These are phyloP conservation scores for Barnettozyma californica DNA, from an alignment of 805 yeast genomes.

Conservation along the genomic window DNA sequence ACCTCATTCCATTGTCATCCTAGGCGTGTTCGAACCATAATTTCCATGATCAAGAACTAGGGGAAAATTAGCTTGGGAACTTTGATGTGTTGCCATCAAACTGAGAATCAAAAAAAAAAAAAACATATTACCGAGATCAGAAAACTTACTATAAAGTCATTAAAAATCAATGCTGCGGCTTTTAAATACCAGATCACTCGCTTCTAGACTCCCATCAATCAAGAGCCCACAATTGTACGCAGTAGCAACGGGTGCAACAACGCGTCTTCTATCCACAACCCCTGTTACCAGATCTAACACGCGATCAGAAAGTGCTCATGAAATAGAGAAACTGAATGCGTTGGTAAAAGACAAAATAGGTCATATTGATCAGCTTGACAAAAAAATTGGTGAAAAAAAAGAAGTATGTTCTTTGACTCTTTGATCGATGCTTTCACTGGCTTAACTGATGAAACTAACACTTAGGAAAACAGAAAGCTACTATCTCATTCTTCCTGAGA, in stretches of 20 bases:
- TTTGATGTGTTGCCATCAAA: too few relatives aligned
- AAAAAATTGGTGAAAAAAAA: too few relatives aligned
- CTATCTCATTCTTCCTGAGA: slow-evolving; percentile 19
- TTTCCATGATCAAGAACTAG: too few relatives aligned
- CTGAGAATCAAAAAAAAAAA: too few relatives aligned
- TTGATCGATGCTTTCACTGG: background rate
- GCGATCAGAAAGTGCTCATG: background rate
- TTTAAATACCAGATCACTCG: background rate
- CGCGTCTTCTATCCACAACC: background rate
- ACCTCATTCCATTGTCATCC: too few relatives aligned
- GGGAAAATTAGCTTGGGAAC: too few relatives aligned
- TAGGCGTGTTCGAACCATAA: background rate
- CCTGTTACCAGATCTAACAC: background rate
- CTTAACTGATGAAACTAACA: slow-evolving; percentile 7
- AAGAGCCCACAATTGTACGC: background rate
- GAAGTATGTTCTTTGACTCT: background rate
- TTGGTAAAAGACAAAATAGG: background rate
- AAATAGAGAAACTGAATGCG: background rate
- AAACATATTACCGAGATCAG: too few relatives aligned
- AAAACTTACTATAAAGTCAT: too few relatives aligned
- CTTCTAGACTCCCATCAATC: background rate
- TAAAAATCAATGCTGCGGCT: background rate
- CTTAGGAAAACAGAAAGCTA: slow-evolving; percentile 9
- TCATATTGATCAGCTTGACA: background rate
- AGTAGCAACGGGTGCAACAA: background rate